These are phyloP conservation scores for Blastobotrys arbuscula DNA, from an alignment of 1,139 yeast species.

Conservation along the genomic window DNA sequence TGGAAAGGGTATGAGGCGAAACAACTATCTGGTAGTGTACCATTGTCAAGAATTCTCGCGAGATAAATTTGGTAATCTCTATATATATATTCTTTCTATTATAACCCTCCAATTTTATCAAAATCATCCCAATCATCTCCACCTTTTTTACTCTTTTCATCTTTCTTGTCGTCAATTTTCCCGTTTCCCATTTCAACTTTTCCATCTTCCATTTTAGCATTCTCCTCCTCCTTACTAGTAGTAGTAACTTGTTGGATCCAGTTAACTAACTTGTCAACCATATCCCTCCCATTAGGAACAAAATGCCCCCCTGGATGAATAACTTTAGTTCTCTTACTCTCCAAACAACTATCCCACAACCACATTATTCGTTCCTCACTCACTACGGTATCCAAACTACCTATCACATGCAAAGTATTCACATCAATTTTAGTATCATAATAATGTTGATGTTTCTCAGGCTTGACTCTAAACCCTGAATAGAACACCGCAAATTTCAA, in stretches of 20 bases:
- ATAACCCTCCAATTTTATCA: constrained; percentile 36
- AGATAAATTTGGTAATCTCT: background rate
- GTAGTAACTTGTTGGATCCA: constrained; percentile 41
- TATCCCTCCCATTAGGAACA: constrained; percentile 66
- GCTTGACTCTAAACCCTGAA: constrained; percentile 67
- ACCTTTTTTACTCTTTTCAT: constrained; percentile 5
- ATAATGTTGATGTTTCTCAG: constrained; percentile 45
- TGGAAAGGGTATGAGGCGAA: background rate
- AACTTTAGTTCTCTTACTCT: constrained; percentile 44
- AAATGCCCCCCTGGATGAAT: constrained; percentile 85
- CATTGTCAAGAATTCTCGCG: background rate
- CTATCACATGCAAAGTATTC: constrained; percentile 71
- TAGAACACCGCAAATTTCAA: constrained; percentile 69
- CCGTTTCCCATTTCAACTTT: background rate
- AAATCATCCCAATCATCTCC: constrained; percentile 39
- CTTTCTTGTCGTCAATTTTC: constrained; percentile 33
- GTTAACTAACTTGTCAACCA: constrained; percentile 50
- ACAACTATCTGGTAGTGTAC: background rate
- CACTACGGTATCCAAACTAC: constrained; percentile 85
- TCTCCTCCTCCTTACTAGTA: constrained; percentile 33
- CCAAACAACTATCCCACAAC: constrained; percentile 50
- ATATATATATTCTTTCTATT: background rate
- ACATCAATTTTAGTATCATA: constrained; percentile 44
- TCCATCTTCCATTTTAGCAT: background rate
- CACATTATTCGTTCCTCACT: constrained; percentile 62